Percentiles rank a stretch among this genome's conserved stretches.
Evolutionary conservation across 2,329 filamentous ascomycete species (phyloP).

Genomic region (Cladosporium sp.): DNA sequence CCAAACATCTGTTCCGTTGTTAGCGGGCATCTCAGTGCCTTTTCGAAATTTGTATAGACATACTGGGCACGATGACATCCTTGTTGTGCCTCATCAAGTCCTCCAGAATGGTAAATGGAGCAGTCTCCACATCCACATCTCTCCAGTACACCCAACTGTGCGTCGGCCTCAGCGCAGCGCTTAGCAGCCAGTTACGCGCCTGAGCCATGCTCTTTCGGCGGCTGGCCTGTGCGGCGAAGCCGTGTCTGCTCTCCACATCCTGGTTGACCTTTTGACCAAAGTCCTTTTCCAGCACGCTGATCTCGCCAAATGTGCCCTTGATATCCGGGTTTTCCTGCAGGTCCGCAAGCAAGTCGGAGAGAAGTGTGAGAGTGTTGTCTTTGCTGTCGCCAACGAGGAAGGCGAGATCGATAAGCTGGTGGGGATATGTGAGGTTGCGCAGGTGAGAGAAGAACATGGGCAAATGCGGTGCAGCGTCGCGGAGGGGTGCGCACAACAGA

Average conservation of each 20-base stretch:
- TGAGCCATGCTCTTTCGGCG: conserved; percentile 96
- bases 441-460: conserved; percentile 99
- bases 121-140: conserved; percentile 96
- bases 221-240: conserved; percentile 91
- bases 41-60: conserved; percentile 38
- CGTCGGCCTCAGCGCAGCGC: conserved; percentile 84
- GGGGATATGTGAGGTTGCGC: conserved; percentile 93
- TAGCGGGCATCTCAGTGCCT: neutral
- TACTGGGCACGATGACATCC: conserved; percentile 96
- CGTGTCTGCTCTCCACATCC: conserved; percentile 94
- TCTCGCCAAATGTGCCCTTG: conserved; percentile 83
- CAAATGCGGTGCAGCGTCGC: conserved; percentile 87
- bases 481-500: conserved; percentile 84
- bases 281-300: conserved; percentile 97
- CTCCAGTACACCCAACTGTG: conserved; percentile 99
- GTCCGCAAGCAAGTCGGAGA: conserved; percentile 69
- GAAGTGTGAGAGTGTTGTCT: conserved; percentile 74
- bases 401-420: conserved; percentile 91
- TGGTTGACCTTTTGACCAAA: conserved; percentile 98
- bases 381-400: conserved; percentile 98
- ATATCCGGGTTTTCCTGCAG: conserved; percentile 77
- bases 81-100: conserved; percentile 99
- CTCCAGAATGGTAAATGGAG: conserved; percentile 92
- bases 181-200: conserved; percentile 93
- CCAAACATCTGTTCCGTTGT: conserved; percentile 65